Evolutionary conservation across 108 stramenopile genomes (phyloP), one percentile per base, ranked within the genome.

Genomic region (Phaeodactylum tricornutum): DNA sequence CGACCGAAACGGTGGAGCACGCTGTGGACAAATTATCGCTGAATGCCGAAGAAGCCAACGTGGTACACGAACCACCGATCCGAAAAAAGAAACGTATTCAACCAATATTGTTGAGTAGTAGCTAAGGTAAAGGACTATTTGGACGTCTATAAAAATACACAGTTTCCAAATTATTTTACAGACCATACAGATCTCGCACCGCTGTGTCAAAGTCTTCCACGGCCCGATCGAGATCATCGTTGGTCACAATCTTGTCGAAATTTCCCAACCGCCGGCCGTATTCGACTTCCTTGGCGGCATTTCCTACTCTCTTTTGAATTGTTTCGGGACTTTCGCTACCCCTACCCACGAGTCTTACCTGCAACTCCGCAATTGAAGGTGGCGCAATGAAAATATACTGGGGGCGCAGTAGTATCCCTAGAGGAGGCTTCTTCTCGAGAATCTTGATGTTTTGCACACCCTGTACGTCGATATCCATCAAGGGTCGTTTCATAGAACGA

Each of bases 391-490:
- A 98, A 9, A 97, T 48, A 60, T 72, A 96, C 23, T 79, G 64
- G 7, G 88, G 77, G 43, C 62, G 34, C 33, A 71, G 55, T 5
- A 4, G 52, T 12, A 48, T 61, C n/a, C n/a, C n/a, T n/a, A n/a
- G n/a, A n/a, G n/a, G n/a, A n/a, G n/a, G n/a, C 45, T 37, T 41
- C 56, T 16, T 51, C 48, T 37, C 52, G n/a, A 32, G n/a, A 12
- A 5, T 11, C 17, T 3, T 2, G 16, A 34, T 15, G 2, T 50
- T 6, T 31, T 61, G 45, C n/a, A 92, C 91, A 11, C 91, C 91
- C 42, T 81, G 76, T 1, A 81, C 75, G 56, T 98, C 98, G 60
- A 98, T 96, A 58, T 98, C 98, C 28, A 98, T 54, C 31, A 98
- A 43, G n/a, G n/a, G n/a, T n/a, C n/a, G n/a, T n/a, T n/a, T n/a